phyloP scores from a whole-genome alignment of 441 rosid species.

The Erysimum pusillum region DNA sequence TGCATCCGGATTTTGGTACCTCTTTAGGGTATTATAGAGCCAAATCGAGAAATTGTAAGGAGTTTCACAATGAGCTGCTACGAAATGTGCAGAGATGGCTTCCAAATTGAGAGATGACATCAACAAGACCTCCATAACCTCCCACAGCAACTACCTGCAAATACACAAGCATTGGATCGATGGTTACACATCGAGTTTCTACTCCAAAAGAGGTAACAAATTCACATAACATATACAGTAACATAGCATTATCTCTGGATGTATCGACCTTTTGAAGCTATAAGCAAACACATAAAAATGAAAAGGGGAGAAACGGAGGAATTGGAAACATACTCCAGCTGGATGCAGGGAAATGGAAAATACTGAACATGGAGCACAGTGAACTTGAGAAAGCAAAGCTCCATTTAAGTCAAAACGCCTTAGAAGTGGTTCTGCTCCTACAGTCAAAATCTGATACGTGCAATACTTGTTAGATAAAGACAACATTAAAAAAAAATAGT shows the following conservation, averaged over 20 bases:
- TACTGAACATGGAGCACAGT: slow-evolving; percentile 87
- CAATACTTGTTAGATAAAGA: slow-evolving; percentile 35
- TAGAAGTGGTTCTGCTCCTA: slow-evolving; percentile 84
- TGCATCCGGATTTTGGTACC: not conserved
- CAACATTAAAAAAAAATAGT: not conserved
- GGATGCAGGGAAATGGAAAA: slow-evolving; percentile 84
- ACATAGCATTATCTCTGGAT: not conserved
- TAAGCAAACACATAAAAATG: not conserved
- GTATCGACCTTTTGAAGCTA: not conserved
- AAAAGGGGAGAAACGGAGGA: not conserved
- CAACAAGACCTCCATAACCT: slow-evolving; percentile 94
- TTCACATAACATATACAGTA: slow-evolving; percentile 5
- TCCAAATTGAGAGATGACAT: slow-evolving; percentile 88
- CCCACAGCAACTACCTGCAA: slow-evolving; percentile 80
- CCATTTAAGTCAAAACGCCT: slow-evolving; percentile 84
- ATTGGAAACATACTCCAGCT: slow-evolving; percentile 71
- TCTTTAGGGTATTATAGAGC: not conserved
- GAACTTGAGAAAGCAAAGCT: slow-evolving; percentile 73
- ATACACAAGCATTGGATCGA: slow-evolving; percentile 8
- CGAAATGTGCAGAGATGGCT: slow-evolving; percentile 93
- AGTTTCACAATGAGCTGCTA: slow-evolving; percentile 59
- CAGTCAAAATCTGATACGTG: slow-evolving; percentile 76
- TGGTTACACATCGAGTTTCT: not conserved
- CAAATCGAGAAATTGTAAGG: slow-evolving; percentile 11
- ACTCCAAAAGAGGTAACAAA: slow-evolving; percentile 16